phyloP scores from a whole-genome alignment of 1,284 basidiomycete species.

The Ustilago tritici region DNA sequence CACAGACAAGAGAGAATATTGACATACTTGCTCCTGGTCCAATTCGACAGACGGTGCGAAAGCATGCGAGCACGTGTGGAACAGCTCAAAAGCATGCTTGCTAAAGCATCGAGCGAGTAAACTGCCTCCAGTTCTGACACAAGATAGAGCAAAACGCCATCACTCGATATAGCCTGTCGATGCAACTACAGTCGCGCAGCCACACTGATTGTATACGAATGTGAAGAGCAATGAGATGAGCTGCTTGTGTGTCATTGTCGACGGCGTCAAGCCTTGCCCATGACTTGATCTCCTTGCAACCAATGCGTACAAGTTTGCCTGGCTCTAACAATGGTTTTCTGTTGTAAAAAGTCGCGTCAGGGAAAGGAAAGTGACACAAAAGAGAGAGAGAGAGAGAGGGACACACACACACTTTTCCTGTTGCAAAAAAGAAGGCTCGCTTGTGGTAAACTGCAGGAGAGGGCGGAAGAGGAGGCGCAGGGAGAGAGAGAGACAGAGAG shows the following conservation, averaged over 20 bases:
- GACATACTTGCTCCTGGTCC: background rate
- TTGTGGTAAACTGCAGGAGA: background rate
- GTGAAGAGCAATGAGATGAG: background rate
- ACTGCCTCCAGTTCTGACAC: background rate
- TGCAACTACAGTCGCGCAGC: background rate
- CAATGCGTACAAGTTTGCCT: background rate
- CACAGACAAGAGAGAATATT: background rate
- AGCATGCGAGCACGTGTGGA: constrained; percentile 35
- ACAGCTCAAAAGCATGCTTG: constrained; percentile 36
- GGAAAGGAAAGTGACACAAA: background rate
- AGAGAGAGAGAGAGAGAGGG: too few species aligned
- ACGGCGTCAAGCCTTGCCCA: background rate
- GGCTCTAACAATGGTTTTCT: background rate
- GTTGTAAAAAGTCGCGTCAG: background rate
- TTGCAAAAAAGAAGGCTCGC: background rate
- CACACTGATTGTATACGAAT: background rate
- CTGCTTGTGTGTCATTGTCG: background rate
- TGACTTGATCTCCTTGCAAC: background rate
- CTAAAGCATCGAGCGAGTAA: constrained; percentile 10
- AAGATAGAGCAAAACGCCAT: background rate
- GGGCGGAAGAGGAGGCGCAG: background rate
- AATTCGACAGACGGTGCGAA: constrained; percentile 23
- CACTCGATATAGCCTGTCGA: background rate
- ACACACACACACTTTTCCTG: background rate
- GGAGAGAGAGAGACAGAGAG: background rate